Evolutionary conservation across 345 rosid species (phyloP).

Genomic region (Brassica carinata): DNA sequence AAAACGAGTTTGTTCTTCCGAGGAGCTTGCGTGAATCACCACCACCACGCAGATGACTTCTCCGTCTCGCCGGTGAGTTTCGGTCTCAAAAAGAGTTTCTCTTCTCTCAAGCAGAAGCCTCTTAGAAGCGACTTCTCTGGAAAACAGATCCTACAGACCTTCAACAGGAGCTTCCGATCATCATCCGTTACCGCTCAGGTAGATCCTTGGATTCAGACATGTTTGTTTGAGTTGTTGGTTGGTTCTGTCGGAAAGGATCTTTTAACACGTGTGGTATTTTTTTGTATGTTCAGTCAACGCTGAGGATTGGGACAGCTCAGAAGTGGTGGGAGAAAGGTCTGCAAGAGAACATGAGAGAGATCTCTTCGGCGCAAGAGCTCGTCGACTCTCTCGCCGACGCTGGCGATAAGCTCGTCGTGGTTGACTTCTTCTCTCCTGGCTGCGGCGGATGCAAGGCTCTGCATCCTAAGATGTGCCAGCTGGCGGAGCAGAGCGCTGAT

Average conservation of each 20-base stretch:
- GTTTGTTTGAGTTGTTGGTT: background rate
- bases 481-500: constrained; percentile 76
- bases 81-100: constrained; percentile 37
- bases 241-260: background rate
- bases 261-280: background rate
- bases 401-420: constrained; percentile 81
- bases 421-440: constrained; percentile 96
- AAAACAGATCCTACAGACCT: constrained; percentile 40
- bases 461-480: constrained; percentile 94
- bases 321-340: constrained; percentile 93
- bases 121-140: constrained; percentile 54
- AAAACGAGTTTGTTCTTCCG: constrained; percentile 46
- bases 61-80: constrained; percentile 40
- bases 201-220: background rate
- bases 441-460: constrained; percentile 98
- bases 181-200: constrained; percentile 64
- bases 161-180: constrained; percentile 33
- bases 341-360: constrained; percentile 83
- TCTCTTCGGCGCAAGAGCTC: constrained; percentile 80
- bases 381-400: constrained; percentile 67
- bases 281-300: constrained; percentile 57
- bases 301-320: constrained; percentile 60
- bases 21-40: constrained; percentile 28
- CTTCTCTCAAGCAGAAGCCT: constrained; percentile 43
- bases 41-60: constrained; percentile 38